A percentile compares a stretch with the other conserved stretches of the same genome.
phyloP scores from a whole-genome alignment of 1,139 yeast genomes.

The Dujonia santamariae region DNA sequence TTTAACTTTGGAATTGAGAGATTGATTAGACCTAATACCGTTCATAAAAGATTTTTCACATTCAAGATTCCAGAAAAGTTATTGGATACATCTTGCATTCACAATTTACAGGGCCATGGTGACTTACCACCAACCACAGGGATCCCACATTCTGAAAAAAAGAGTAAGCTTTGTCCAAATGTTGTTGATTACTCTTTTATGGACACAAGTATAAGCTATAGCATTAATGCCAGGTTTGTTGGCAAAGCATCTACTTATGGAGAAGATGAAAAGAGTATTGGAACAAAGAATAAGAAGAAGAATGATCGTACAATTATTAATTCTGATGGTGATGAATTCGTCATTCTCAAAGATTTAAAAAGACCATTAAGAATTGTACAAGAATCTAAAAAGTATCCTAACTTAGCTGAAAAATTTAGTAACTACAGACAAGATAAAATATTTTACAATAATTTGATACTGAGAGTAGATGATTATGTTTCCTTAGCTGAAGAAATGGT shows the following conservation, averaged over 20 bases:
- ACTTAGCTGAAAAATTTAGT: slow-evolving; percentile 10
- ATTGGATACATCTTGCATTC: slow-evolving; percentile 37
- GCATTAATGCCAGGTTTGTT: slow-evolving; percentile 39
- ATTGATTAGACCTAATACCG: slow-evolving; percentile 23
- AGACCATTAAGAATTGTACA: slow-evolving; percentile 31
- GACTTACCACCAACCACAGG: slow-evolving; percentile 42
- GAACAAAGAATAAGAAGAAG: slow-evolving; percentile 11
- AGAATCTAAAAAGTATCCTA: slow-evolving; percentile 12
- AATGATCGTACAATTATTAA: slow-evolving; percentile 21
- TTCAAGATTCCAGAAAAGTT: slow-evolving; percentile 39
- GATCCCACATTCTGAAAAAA: slow-evolving; percentile 12
- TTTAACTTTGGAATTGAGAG: slow-evolving; percentile 24
- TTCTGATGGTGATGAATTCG: slow-evolving; percentile 40
- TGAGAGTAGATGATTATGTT: slow-evolving; percentile 27
- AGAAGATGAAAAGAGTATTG: slow-evolving; percentile 2
- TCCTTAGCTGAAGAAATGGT: slow-evolving; percentile 21
- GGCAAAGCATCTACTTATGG: slow-evolving; percentile 33
- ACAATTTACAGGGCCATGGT: slow-evolving; percentile 32
- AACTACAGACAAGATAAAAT: slow-evolving; percentile 17
- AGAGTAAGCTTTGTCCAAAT: slow-evolving; percentile 3
- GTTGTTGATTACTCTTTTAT: slow-evolving; percentile 23
- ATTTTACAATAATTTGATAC: slow-evolving; percentile 25
- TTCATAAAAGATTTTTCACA: slow-evolving; percentile 40
- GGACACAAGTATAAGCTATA: slow-evolving; percentile 33
- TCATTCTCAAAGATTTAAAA: slow-evolving; percentile 32